Evolutionary conservation across 2,329 filamentous ascomycete species (phyloP), one percentile per base, ranked within the genome.

Genomic region (Trichoderma oligosporum): DNA sequence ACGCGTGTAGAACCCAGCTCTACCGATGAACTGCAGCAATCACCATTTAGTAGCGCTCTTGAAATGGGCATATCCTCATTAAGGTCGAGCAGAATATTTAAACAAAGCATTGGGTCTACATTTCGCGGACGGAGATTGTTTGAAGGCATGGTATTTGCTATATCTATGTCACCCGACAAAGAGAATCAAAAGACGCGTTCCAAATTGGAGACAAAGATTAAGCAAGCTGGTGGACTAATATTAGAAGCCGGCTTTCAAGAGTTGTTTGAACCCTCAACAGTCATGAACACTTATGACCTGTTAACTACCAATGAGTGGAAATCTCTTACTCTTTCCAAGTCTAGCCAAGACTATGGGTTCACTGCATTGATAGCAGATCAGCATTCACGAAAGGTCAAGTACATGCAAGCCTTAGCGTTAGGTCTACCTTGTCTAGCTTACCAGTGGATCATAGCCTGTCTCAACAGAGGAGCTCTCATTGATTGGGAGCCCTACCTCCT

Each of bases 391-490:
- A 91, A 91, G 61, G 83, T 86, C 48, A 99, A 97, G 69, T 97
- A 94, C 70, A 89, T 97, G 79, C 92, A 97, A 73, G 94, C 94
- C 0, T 81, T 99, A 2, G 92, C 94, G 0, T 81, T 99, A 0
- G 91, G 90, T 1, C 74, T 99, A 0, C 94, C 94, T 0, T 96
- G 92, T 66, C 78, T 99, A 1, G 87, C 90, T 5, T 82, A 85
- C 5, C 85, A 86, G 55, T 99, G 94, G 93, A 76, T 96, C 46
- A 79, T 82, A 24, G 82, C 88, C 48, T 96, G 89, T 61, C 71
- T 93, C 3, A 71, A 78, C 1, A 82, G 82, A 29, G 76, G 78
- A 5, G 68, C 73, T 7, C 72, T 93, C 0, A 73, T 95, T 0
- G 82, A 88, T 51, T 97, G 92, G 88, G 76, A 81, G 7, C 82